Conservation (phyloP, 2,329 filamentous ascomycete species). For the Cladosporium oxysporum region DNA sequence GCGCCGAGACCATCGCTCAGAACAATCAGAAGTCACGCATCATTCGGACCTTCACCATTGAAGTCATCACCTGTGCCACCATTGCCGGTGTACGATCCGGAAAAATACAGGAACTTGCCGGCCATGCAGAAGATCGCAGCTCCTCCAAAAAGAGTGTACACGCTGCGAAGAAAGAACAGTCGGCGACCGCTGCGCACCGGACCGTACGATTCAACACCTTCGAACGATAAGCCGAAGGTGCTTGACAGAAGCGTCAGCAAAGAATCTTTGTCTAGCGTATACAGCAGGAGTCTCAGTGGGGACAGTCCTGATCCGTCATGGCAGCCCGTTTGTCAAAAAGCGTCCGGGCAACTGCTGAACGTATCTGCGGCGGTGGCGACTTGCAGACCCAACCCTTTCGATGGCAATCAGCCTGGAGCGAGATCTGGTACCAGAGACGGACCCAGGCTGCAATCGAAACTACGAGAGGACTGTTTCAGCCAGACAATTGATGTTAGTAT, state of each 20-base stretch:
- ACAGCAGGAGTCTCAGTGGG: slow-evolving; percentile 34
- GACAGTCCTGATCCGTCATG: slow-evolving; percentile 14
- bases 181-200: slow-evolving; percentile 22
- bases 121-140: slow-evolving; percentile 22
- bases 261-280: slow-evolving; percentile 33
- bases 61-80: slow-evolving; percentile 30
- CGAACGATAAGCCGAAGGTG: slow-evolving; percentile 14
- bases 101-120: slow-evolving; percentile 22
- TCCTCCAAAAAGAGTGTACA: slow-evolving; percentile 21
- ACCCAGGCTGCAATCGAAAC: background rate
- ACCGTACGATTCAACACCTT: background rate
- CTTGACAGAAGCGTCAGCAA: slow-evolving; percentile 20
- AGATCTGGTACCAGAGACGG: background rate
- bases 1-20: slow-evolving; percentile 30
- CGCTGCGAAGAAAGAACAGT: slow-evolving; percentile 15
- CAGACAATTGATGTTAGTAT: background rate
- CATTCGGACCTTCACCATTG: slow-evolving; percentile 22
- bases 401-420: background rate
- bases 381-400: background rate
- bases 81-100: slow-evolving; percentile 30
- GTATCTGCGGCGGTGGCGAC: no score
- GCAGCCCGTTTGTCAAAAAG: background rate
- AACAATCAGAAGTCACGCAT: slow-evolving; percentile 28
- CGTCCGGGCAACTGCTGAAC: background rate
- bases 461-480: background rate